Base-by-base conservation (phyloP, 306 rosid species). In the Cucumis melo region DNA sequence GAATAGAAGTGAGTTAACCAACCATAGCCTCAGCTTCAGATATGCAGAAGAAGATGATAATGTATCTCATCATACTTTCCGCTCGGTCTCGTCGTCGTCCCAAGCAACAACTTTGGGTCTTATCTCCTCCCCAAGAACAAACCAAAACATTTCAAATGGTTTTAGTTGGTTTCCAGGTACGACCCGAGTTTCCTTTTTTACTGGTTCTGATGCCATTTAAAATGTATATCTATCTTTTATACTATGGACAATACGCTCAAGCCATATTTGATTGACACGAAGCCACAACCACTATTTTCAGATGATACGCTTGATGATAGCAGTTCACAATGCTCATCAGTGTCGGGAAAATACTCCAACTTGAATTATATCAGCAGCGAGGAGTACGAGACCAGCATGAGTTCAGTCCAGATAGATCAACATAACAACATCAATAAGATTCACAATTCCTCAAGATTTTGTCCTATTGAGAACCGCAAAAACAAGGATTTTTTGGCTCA, bases 311-410 rank as follows among this genome's bases (percentile, higher is more conserved):
- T 38, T 23, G 98, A 92, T 75, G 96, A 90, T 75, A 84, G 83
- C 75, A 86, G 96, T 82, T 89, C 98, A 24, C 82, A 83, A 55
- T 81, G 94, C 86, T 90, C 98, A 39, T 90, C 96, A 19, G 83
- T 83, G 6, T 82, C 87, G 23, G 89, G 84, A 78, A 82, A 83
- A 66, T 91, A 87, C 84, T 86, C 97, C 54, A 86, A 88, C 88
- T 72, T 86, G 82, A 83, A 86, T 75, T 88, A 82, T 82, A 24
- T 78, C 51, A 82, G 83, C 53, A 77, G 63, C 58, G 88, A 84
- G 48, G 91, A 86, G 77, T 84, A 83, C 6, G 91, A 87, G 55
- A 68, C 74, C 15, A 23, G 38, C 38, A 38, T 39, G 73, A 27
- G 67, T 64, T 80, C 79, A 14, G 55, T 82, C 57, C 84, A 85